These are phyloP conservation scores for Bolboschoenoplectus hybrid DNA, from an alignment of 202 grass and related monocot species.

Conservation along the genomic window DNA sequence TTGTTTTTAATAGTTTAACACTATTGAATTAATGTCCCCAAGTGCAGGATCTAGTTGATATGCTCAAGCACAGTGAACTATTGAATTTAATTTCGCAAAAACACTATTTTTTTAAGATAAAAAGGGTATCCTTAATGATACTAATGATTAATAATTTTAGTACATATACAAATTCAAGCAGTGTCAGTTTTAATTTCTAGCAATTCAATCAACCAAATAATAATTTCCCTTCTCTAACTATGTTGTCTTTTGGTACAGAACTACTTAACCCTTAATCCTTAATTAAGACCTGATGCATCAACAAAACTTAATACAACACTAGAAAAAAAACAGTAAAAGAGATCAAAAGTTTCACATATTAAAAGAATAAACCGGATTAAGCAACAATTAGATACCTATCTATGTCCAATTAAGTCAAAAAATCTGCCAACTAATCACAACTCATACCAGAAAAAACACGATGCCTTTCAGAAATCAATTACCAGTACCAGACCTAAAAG, in stretches of 20 bases:
- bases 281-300: background rate
- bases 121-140: background rate
- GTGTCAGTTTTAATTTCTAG: background rate
- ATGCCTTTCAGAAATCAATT: background rate
- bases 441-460: background rate
- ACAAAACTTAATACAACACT: background rate
- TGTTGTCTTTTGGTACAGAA: background rate
- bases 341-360: background rate
- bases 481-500: background rate
- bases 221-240: background rate
- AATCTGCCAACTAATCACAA: constrained; percentile 16
- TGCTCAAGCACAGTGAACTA: background rate
- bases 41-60: background rate
- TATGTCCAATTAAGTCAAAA: background rate
- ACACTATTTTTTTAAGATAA: background rate
- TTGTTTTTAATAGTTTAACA: background rate
- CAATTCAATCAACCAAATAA: background rate
- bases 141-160: background rate
- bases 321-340: background rate
- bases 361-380: background rate
- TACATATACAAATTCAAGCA: background rate
- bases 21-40: background rate
- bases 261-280: background rate
- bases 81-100: background rate
- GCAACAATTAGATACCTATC: background rate